A percentile compares a stretch with the other conserved stretches of the same genome.
phyloP scores from a whole-genome alignment of 225 moss, liverwort and hornwort genomes.

The Polytrichum commune region DNA sequence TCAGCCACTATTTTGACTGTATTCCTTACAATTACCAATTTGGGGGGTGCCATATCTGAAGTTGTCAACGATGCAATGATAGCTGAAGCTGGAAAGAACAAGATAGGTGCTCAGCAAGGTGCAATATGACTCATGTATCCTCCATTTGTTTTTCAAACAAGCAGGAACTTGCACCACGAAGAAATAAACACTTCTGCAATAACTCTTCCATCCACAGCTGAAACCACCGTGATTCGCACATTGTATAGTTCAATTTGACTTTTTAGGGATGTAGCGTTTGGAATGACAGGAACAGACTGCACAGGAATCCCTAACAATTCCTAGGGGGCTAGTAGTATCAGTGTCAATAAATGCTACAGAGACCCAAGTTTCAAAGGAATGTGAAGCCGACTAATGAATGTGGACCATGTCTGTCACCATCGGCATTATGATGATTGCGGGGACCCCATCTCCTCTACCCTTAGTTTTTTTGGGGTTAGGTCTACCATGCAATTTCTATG shows the following conservation, averaged over 20 bases:
- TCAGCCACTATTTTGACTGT: conserved; percentile 50
- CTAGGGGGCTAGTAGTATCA: neutral
- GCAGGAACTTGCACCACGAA: neutral
- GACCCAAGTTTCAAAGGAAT: no score
- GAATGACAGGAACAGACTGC: neutral
- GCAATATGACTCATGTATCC: neutral
- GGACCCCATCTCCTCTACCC: no score
- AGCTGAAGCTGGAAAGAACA: conserved; percentile 69
- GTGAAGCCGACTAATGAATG: no score
- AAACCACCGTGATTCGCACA: neutral
- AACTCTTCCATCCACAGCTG: neutral
- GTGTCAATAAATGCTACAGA: no score
- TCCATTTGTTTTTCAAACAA: neutral
- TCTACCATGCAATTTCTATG: no score
- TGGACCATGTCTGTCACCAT: no score
- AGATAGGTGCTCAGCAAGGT: conserved; percentile 45
- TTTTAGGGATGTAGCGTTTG: neutral
- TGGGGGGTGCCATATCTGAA: conserved; percentile 71
- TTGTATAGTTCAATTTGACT: neutral
- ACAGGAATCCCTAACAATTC: neutral
- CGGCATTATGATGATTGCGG: no score
- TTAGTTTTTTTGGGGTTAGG: no score
- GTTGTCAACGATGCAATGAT: conserved; percentile 81
- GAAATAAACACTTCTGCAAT: neutral
- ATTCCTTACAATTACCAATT: conserved; percentile 63